Base-by-base conservation (phyloP, 2,329 filamentous ascomycete genomes). In the Nemania sp. region DNA sequence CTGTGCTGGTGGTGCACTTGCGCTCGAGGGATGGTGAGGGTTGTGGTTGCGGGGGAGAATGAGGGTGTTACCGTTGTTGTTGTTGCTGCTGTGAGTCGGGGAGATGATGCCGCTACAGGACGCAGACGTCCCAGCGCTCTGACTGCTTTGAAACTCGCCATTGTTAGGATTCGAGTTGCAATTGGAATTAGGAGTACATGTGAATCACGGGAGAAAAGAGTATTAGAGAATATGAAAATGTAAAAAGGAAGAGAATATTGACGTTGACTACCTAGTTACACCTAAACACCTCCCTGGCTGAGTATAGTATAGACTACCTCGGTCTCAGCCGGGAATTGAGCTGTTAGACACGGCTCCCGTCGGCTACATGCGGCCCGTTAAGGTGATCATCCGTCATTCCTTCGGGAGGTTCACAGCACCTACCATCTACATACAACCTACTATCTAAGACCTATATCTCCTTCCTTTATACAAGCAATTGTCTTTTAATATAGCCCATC, bases 81-180 rank as follows among this genome's bases (percentile, higher is more conserved):
- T 29, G 41, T 53, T 20, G 15, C n/a, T n/a, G 56, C 38, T 51
- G 35, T 35, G 67, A n/a, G n/a, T n/a, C 54, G 76, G 68, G 64
- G 76, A 70, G 64, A 67, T 43, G 26, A 67, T 43, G 26, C 43
- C 62, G 13, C 29, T 4, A 38, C 54, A 35, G 64, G 68, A 55
- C 54, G 69, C 49, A 68, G 45, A 26, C 70, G 68, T 22, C 70
- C 74, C 63, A 83, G 71, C 51, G 78, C 73, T 76, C 80, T 75
- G 52, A 81, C 74, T 56, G 77, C 75, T 71, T 79, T 80, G 60
- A 84, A 70, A 74, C 76, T 82, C 62, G 82, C 77, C 82, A 84
- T 84, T 73, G 83, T 73, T 22, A 38, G 43, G 38, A 10, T 60
- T 63, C 29, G 55, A 43, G 32, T 29, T n/a, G 45, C 38, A 47